phyloP scores from a whole-genome alignment of 2,329 filamentous ascomycete species.

The Teratosphaeria zuluensis region DNA sequence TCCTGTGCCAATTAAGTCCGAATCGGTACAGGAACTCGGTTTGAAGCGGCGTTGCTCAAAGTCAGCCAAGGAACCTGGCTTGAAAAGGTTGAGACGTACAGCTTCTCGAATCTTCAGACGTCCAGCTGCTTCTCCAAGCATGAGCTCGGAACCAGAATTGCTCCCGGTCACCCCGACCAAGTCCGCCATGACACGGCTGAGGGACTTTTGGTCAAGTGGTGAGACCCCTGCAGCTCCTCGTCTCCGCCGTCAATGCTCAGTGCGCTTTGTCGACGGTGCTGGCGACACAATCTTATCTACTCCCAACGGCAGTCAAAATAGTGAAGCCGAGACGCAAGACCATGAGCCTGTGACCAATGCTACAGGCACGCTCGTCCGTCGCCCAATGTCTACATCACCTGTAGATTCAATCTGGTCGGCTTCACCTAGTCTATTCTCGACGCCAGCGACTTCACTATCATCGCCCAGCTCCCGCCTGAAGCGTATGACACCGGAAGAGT shows the following conservation, averaged over 20 bases:
- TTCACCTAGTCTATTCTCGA: constrained; percentile 16
- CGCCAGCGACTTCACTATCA: constrained; percentile 24
- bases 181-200: not conserved
- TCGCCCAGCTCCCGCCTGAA: constrained; percentile 17
- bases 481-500: constrained; percentile 18
- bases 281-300: not conserved
- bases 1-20: not conserved
- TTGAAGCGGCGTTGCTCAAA: not conserved
- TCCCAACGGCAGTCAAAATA: not conserved
- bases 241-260: not conserved
- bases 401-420: constrained; percentile 16
- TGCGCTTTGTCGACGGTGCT: not conserved
- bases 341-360: not conserved
- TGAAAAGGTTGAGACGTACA: not conserved
- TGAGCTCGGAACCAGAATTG: not conserved
- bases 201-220: not conserved
- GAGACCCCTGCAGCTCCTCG: not conserved
- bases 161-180: not conserved
- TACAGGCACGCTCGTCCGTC: not conserved
- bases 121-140: not conserved
- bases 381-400: not conserved
- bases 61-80: not conserved
- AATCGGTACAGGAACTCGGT: not conserved
- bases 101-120: not conserved
- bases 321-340: not conserved